Evolutionary conservation across 768 basidiomycete species (phyloP).

Genomic region (Termitomyces titanicus): DNA sequence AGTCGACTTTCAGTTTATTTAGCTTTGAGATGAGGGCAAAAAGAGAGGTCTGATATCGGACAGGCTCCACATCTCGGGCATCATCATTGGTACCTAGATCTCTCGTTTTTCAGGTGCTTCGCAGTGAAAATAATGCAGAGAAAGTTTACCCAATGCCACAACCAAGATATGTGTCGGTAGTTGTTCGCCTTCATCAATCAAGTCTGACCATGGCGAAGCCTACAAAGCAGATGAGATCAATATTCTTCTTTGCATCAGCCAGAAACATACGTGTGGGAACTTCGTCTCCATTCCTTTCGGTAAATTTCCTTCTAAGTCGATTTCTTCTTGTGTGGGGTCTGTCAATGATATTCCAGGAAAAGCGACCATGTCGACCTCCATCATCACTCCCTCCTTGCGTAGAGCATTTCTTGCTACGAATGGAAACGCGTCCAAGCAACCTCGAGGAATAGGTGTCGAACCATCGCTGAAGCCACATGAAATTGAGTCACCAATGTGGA

Average conservation of each 20-base stretch:
- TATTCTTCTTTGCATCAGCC: background rate
- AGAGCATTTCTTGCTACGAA: constrained; percentile 4
- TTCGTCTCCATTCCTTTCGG: constrained; percentile 2
- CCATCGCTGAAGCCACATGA: constrained; percentile 8
- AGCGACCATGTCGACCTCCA: constrained; percentile 7
- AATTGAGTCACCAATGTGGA: constrained; percentile 6
- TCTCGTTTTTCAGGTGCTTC: background rate
- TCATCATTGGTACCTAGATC: constrained; percentile 8
- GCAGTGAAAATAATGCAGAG: background rate
- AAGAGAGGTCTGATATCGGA: background rate
- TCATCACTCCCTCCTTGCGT: background rate
- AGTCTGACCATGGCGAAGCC: constrained; percentile 2
- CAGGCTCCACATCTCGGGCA: background rate
- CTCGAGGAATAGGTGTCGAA: constrained; percentile 1
- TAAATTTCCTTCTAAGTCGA: background rate
- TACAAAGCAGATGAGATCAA: background rate
- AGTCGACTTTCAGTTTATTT: background rate
- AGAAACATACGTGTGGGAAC: background rate
- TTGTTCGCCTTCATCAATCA: background rate
- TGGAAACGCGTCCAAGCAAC: constrained; percentile 9
- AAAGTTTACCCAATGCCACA: constrained; percentile 2
- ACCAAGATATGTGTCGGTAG: background rate
- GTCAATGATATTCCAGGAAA: constrained; percentile 4
- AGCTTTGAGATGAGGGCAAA: constrained; percentile 3
- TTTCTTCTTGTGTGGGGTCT: constrained; percentile 3